phyloP scores from a whole-genome alignment of 352 stramenopile species.

The Detonula confervacea region DNA sequence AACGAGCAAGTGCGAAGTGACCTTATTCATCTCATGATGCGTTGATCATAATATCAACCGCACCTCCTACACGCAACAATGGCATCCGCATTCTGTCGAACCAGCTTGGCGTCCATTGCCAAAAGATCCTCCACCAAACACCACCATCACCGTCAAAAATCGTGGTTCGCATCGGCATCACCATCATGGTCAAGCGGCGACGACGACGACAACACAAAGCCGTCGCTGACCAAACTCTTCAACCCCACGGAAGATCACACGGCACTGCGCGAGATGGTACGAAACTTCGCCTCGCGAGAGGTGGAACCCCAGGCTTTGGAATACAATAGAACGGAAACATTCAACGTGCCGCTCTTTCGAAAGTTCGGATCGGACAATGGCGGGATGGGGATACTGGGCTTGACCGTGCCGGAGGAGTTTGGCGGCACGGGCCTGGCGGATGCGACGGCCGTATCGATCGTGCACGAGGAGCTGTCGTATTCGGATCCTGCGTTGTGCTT shows the following conservation, averaged over 20 bases:
- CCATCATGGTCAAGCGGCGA: background rate
- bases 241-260: conserved; percentile 77
- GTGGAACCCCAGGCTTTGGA: conserved; percentile 96
- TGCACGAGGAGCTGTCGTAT: conserved; percentile 90
- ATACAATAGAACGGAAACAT: conserved; percentile 95
- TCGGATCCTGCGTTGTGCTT: conserved; percentile 98
- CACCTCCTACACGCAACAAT: too few relatives aligned
- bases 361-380: conserved; percentile 87
- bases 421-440: conserved; percentile 96
- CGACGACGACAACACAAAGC: background rate
- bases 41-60: too few relatives aligned
- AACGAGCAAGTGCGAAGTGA: too few relatives aligned
- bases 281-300: conserved; percentile 73
- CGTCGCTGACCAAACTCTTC: conserved; percentile 63
- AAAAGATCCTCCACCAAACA: conserved; percentile 1
- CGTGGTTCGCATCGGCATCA: conserved; percentile 20
- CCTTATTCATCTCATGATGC: too few relatives aligned
- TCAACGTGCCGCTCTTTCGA: conserved; percentile 95
- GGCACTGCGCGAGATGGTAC: conserved; percentile 65
- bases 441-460: conserved; percentile 88
- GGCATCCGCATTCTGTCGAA: background rate
- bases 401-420: conserved; percentile 96
- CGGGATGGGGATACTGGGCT: conserved; percentile 93
- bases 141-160: background rate
- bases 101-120: background rate